Percentiles rank a stretch among this genome's conserved stretches.
phyloP scores from a whole-genome alignment of 1,284 basidiomycete species.

The Moesziomyces parantarcticus region DNA sequence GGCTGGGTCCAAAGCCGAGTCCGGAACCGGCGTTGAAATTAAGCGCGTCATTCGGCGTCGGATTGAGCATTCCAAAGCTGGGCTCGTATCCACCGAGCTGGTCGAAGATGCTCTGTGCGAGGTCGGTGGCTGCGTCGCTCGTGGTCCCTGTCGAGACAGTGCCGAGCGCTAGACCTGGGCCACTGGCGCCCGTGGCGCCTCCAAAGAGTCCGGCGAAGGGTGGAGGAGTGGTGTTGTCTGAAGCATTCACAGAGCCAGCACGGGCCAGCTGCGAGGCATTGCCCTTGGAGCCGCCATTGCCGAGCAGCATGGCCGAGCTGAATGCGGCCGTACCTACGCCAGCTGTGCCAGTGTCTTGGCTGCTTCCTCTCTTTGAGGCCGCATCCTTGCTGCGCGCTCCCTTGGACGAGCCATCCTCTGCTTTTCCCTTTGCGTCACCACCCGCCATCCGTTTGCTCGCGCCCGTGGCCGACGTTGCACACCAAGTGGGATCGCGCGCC shows the following conservation, averaged over 20 bases:
- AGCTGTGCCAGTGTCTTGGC: constrained; percentile 24
- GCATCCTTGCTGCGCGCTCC: constrained; percentile 19
- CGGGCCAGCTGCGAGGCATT: constrained; percentile 22
- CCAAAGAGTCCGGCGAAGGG: constrained; percentile 41
- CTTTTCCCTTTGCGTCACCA: constrained; percentile 3
- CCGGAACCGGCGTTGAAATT: constrained; percentile 37
- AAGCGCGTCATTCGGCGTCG: constrained; percentile 46
- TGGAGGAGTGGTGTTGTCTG: constrained; percentile 46
- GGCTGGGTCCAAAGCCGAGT: constrained; percentile 35
- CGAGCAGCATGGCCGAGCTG: constrained; percentile 43
- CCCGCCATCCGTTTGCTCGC: constrained; percentile 14
- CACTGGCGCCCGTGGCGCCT: constrained; percentile 10
- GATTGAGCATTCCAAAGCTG: constrained; percentile 52
- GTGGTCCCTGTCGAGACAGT: constrained; percentile 38
- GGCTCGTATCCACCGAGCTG: constrained; percentile 54
- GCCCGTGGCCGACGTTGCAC: constrained; percentile 52
- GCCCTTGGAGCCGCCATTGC: constrained; percentile 14
- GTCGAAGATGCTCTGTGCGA: constrained; percentile 56
- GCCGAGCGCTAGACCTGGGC: constrained; percentile 29
- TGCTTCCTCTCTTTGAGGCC: constrained; percentile 18
- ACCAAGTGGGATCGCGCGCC: constrained; percentile 59
- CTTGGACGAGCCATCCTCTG: constrained; percentile 2
- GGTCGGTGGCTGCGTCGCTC: constrained; percentile 38
- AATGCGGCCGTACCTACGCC: constrained; percentile 42
- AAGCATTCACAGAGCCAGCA: constrained; percentile 29